A percentile compares a stretch with the other conserved stretches of the same genome.
Conservation (phyloP, 176 grass and related monocot genomes). For the Carex myosuroides region DNA sequence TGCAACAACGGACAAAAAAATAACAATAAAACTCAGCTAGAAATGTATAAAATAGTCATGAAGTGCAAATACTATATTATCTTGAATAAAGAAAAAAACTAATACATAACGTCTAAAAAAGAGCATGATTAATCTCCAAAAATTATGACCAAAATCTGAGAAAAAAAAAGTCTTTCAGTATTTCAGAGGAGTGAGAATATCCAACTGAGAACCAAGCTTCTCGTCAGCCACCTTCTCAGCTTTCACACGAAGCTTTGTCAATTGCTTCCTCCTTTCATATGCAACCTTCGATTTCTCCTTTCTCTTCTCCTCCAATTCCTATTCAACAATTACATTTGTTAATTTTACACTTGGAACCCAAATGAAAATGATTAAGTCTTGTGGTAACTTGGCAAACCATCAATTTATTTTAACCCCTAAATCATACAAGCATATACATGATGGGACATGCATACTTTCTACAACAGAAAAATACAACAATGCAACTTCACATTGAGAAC, state of each 20-base stretch:
- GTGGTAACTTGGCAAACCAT: neutral
- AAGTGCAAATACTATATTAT: neutral
- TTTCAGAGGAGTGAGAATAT: slow-evolving; percentile 29
- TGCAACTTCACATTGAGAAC: neutral
- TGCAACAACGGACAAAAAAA: neutral
- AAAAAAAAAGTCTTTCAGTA: slow-evolving; percentile 10
- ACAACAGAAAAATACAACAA: neutral
- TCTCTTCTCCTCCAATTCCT: slow-evolving; percentile 33
- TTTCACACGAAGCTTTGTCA: slow-evolving; percentile 20
- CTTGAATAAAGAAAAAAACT: neutral
- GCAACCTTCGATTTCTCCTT: slow-evolving; percentile 21
- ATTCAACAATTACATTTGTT: neutral
- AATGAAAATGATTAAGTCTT: neutral
- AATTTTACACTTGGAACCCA: neutral
- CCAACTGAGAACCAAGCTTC: slow-evolving; percentile 31
- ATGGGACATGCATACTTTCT: neutral
- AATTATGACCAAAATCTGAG: neutral
- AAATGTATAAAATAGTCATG: neutral
- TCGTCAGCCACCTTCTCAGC: slow-evolving; percentile 23
- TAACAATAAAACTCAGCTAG: neutral
- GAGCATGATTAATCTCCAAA: neutral
- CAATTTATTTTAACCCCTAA: neutral
- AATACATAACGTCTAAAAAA: neutral
- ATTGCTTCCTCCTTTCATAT: slow-evolving; percentile 30
- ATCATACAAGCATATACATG: neutral